These are phyloP conservation scores for Phytophthora citrophthora DNA, from an alignment of 352 stramenopile genomes.

Conservation along the genomic window DNA sequence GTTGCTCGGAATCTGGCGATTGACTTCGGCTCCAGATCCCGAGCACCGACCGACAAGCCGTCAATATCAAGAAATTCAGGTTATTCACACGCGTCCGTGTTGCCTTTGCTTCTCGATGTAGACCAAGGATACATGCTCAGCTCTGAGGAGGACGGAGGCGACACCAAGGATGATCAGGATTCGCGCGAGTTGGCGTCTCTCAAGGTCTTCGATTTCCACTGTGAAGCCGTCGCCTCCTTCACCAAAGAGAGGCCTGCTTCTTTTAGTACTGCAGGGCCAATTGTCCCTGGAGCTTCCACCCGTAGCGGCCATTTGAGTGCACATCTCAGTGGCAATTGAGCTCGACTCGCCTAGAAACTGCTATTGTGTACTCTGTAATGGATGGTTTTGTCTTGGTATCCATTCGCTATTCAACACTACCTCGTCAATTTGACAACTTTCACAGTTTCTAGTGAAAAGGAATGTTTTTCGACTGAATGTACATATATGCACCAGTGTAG, in stretches of 20 bases:
- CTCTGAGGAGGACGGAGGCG: constrained; percentile 29
- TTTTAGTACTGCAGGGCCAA: constrained; percentile 22
- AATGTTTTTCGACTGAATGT: no score
- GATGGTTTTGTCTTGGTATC: no score
- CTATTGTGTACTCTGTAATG: no score
- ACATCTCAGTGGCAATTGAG: constrained; percentile 6
- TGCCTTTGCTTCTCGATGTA: constrained; percentile 18
- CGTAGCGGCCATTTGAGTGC: constrained; percentile 6
- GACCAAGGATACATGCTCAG: constrained; percentile 61
- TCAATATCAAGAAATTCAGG: constrained; percentile 36
- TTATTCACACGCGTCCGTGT: constrained; percentile 28
- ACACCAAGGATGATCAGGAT: constrained; percentile 27
- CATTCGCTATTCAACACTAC: no score
- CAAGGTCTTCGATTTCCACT: constrained; percentile 31
- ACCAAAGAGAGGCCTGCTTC: constrained; percentile 24
- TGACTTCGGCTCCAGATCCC: constrained; percentile 11
- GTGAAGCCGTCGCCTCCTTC: constrained; percentile 24
- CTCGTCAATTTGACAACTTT: no score
- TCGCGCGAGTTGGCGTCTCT: constrained; percentile 20
- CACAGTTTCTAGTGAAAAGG: no score
- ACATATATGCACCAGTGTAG: neutral
- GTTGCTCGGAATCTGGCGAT: constrained; percentile 21
- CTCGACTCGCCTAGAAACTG: no score
- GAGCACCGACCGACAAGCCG: constrained; percentile 20
- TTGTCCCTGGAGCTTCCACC: constrained; percentile 10